Evolutionary conservation across 2,329 filamentous ascomycete genomes (phyloP).

Genomic region (Sporothrix globosa): DNA sequence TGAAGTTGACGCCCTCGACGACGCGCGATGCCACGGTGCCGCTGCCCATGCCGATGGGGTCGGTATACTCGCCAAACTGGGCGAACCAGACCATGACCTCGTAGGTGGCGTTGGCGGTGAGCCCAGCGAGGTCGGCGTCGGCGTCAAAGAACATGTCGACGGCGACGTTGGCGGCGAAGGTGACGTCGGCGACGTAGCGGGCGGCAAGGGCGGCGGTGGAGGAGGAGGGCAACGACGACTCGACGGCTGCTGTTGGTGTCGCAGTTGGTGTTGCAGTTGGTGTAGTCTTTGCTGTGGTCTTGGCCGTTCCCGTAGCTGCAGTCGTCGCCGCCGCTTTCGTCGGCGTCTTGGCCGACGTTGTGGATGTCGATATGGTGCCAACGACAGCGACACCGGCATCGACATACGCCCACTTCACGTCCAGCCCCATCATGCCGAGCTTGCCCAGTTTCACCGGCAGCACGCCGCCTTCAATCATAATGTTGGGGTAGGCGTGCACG

Average conservation of each 20-base stretch:
- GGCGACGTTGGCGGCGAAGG: slow-evolving; percentile 59
- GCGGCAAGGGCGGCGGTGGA: slow-evolving; percentile 38
- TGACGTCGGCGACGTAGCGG: slow-evolving; percentile 57
- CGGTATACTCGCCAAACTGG: slow-evolving; percentile 50
- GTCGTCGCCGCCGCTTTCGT: background rate
- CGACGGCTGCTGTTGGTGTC: slow-evolving; percentile 49
- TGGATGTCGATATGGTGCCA: slow-evolving; percentile 53
- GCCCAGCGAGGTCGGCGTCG: slow-evolving; percentile 46
- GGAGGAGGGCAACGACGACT: slow-evolving; percentile 28
- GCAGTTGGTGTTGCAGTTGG: slow-evolving; percentile 36
- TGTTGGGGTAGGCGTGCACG: slow-evolving; percentile 60
- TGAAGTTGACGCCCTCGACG: slow-evolving; percentile 49
- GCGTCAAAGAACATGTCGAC: slow-evolving; percentile 62
- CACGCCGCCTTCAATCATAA: slow-evolving; percentile 50
- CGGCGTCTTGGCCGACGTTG: slow-evolving; percentile 8
- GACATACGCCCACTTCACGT: slow-evolving; percentile 54
- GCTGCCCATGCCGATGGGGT: slow-evolving; percentile 51
- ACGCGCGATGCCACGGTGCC: slow-evolving; percentile 44
- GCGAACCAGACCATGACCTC: slow-evolving; percentile 49
- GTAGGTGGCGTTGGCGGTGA: slow-evolving; percentile 50
- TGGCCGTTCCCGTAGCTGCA: background rate
- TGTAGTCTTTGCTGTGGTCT: slow-evolving; percentile 46
- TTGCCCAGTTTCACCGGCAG: slow-evolving; percentile 47
- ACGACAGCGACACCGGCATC: slow-evolving; percentile 48
- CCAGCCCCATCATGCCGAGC: slow-evolving; percentile 49